Base-by-base conservation (phyloP, 352 stramenopile species). In the Phytophthora lateralis region DNA sequence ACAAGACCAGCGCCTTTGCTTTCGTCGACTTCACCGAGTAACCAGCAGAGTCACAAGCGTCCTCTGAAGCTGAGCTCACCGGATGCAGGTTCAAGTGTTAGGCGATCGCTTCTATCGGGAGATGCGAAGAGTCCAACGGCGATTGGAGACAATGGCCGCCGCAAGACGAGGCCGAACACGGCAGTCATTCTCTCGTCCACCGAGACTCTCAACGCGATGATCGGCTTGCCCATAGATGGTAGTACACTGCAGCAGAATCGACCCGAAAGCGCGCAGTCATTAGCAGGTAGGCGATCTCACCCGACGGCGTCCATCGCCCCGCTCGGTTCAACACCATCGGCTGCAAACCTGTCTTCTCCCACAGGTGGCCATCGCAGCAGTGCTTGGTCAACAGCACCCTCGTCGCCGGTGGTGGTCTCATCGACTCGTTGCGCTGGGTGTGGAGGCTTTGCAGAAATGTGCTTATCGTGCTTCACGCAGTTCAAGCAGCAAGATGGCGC, bases 371-470 rank as follows among this genome's bases (percentile, higher is more conserved):
- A 44, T 35, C 52, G 26, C 34, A 50, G 35, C 30, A 49, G 32
- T 9, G 45, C 38, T 12, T 66, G 61, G 29, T 38, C 53, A 44
- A n/a, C 17, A 30, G 3, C 59, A 12, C 20, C 59, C 4, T 59
- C 58, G 27, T 46, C 52, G 2, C 14, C 55, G 2, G 63, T 57
- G 11, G 24, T 20, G 6, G 32, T 49, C 12, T 53, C 66, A 20
- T 57, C 53, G 3, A 63, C 77, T 51, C 79, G 83, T 9, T 93
- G 84, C 29, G 60, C 64, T 26, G 84, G 84, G 7, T 91, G 84
- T 20, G 80, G 82, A 48, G 75, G 68, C 0, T 80, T 75, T 38
- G 82, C 84, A 15, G 84, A 93, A 52, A 78, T 93, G 54, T 93
- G 82, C 61, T 62, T 91, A 39, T 63, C 65, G 6, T 93, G 84